phyloP scores from a whole-genome alignment of 176 grass and related monocot species.

The Carex kokanica region DNA sequence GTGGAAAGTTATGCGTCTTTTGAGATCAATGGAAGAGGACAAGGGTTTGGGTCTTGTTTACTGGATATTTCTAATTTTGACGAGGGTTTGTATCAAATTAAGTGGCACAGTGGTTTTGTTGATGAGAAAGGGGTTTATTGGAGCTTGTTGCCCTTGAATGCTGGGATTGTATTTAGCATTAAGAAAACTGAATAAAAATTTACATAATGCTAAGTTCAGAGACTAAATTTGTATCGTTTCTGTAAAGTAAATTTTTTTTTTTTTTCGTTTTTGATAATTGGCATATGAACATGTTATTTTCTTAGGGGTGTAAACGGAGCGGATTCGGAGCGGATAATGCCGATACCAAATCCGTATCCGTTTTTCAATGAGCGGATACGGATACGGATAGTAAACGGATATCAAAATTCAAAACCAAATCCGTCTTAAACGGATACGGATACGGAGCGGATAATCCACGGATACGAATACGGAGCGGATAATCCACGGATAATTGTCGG shows the following conservation, averaged over 20 bases:
- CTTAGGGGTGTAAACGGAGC: no score
- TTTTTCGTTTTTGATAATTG: neutral
- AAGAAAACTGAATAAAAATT: constrained; percentile 25
- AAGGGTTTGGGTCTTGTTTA: constrained; percentile 58
- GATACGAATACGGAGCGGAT: no score
- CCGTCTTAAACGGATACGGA: no score
- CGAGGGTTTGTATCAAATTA: constrained; percentile 58
- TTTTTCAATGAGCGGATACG: no score
- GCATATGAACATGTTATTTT: neutral
- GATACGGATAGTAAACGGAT: no score
- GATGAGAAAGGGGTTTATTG: constrained; percentile 41
- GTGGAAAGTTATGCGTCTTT: constrained; percentile 43
- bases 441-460: no score
- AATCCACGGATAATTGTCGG: no score
- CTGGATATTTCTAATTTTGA: constrained; percentile 57
- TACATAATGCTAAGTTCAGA: neutral
- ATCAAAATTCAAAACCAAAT: no score
- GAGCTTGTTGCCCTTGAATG: constrained; percentile 64
- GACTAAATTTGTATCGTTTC: neutral
- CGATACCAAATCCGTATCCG: no score
- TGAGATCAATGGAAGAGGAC: constrained; percentile 35
- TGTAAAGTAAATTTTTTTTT: neutral
- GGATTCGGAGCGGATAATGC: no score
- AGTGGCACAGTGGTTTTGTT: constrained; percentile 60
- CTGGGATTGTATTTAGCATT: constrained; percentile 41